Conservation (phyloP, 176 grass and related monocot species). For the sorghum (Sorghum bicolor) region Sorghum_bicolor_NCBIv3 NC_012878.2:53497001-53497500, state of each 20-base stretch:
- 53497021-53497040: neutral
- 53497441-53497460: constrained; percentile 33
- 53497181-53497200: constrained; percentile 86
- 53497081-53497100: neutral
- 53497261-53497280: constrained; percentile 2
- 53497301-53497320: constrained; percentile 17
- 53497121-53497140: neutral
- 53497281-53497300: neutral
- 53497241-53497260: constrained; percentile 45
- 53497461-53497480: constrained; percentile 1
- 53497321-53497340: constrained; percentile 33
- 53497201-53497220: constrained; percentile 58
- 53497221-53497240: constrained; percentile 63
- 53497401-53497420: constrained; percentile 19
- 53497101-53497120: neutral
- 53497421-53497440: constrained; percentile 20
- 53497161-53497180: constrained; percentile 40
- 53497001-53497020: neutral
- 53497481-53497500: neutral
- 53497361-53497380: neutral
- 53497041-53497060: neutral
- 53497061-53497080: constrained; percentile 10
- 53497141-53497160: neutral
- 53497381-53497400: constrained; percentile 7
- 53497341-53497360: constrained; percentile 22